These are phyloP conservation scores for Sporothrix euskadiensis DNA, from an alignment of 2,329 filamentous ascomycete species.

Conservation along the genomic window DNA sequence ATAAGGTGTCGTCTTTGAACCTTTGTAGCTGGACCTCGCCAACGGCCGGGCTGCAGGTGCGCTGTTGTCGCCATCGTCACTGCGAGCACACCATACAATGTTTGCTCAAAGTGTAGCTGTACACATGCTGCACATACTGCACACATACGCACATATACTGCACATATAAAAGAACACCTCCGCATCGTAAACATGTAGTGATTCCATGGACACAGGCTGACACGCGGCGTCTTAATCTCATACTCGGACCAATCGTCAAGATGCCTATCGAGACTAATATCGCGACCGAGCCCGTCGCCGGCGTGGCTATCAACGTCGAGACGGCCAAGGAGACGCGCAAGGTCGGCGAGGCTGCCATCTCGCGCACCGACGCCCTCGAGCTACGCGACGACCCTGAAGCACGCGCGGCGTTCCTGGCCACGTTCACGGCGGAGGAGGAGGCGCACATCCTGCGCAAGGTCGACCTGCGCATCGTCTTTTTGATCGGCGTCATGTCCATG, in stretches of 20 bases:
- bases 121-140: neutral
- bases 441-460: slow-evolving; percentile 45
- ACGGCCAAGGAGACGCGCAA: neutral
- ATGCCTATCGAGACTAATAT: neutral
- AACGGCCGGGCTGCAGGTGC: no score
- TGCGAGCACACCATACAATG: neutral
- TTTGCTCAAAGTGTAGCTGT: neutral
- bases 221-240: neutral
- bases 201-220: neutral
- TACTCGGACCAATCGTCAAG: neutral
- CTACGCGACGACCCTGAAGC: slow-evolving; percentile 34
- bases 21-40: no score
- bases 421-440: slow-evolving; percentile 45
- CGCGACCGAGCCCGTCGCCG: no score
- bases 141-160: neutral
- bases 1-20: no score
- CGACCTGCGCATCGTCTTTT: slow-evolving; percentile 39
- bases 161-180: neutral
- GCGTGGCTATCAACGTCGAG: neutral
- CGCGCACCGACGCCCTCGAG: neutral
- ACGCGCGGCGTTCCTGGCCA: slow-evolving; percentile 40
- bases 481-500: slow-evolving; percentile 46
- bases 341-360: neutral
- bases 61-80: neutral
- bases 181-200: neutral